Conservation (phyloP, 1,139 yeast genomes). For the Schwanniomyces etchellsii region DNA sequence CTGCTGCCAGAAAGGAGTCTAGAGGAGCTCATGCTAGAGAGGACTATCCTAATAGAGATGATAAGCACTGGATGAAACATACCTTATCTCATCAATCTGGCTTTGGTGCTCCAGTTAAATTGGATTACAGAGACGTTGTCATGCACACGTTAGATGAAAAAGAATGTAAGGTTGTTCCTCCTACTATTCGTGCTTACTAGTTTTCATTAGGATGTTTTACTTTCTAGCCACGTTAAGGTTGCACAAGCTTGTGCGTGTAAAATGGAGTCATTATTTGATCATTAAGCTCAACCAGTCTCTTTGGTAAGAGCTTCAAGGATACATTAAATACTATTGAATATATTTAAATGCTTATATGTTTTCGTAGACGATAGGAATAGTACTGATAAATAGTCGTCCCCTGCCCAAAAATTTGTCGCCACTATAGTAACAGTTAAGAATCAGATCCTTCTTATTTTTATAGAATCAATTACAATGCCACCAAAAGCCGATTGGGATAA, state of each 20-base stretch:
- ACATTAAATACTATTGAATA: too few species aligned
- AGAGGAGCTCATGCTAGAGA: conserved; percentile 99
- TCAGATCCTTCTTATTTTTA: too few species aligned
- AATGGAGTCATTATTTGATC: too few species aligned
- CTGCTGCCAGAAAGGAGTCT: conserved; percentile 93
- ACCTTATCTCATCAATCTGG: conserved; percentile 84
- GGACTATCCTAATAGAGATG: conserved; percentile 95
- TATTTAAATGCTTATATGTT: too few species aligned
- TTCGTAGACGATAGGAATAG: too few species aligned
- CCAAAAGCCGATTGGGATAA: conserved; percentile 97
- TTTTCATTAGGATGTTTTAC: too few species aligned
- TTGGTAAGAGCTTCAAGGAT: too few species aligned
- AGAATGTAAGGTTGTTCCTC: conserved; percentile 95
- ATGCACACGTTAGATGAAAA: conserved; percentile 78
- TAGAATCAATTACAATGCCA: conserved; percentile 65
- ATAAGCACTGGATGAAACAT: conserved; percentile 96
- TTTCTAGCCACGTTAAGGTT: too few species aligned
- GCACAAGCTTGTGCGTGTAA: not conserved
- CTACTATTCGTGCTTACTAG: conserved; percentile 89
- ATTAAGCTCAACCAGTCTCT: too few species aligned
- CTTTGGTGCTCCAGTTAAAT: conserved; percentile 64
- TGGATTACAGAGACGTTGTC: conserved; percentile 85
- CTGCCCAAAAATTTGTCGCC: too few species aligned
- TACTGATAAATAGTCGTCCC: too few species aligned
- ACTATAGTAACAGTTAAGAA: too few species aligned